Conservation (phyloP, 257 asterid genomes). For the Solanum clarkiae region DNA sequence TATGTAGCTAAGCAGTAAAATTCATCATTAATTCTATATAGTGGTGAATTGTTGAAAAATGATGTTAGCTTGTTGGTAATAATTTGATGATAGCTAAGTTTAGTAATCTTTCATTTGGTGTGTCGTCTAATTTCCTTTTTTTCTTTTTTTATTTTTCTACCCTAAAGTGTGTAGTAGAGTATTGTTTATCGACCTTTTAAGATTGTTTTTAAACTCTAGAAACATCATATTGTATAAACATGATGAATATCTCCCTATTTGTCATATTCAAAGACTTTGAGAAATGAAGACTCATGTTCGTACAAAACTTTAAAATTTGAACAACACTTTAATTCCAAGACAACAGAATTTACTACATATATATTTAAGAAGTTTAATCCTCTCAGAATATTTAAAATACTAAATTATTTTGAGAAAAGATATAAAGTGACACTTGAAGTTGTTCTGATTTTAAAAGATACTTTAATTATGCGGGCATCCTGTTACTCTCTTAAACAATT, state of each 20-base stretch:
- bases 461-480: too few species aligned
- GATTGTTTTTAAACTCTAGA: background rate
- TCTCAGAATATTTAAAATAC: too few species aligned
- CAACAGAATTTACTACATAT: background rate
- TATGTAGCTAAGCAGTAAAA: background rate
- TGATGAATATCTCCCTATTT: background rate
- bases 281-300: background rate
- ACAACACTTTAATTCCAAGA: background rate
- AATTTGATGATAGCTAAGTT: background rate
- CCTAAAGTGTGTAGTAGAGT: background rate
- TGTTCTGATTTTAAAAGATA: too few species aligned
- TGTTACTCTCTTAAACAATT: too few species aligned
- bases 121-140: background rate
- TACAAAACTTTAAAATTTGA: background rate
- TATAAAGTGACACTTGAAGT: too few species aligned
- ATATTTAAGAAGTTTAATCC: too few species aligned
- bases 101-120: background rate
- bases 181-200: background rate
- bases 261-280: background rate
- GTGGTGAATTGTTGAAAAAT: background rate
- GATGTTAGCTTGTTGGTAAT: too few species aligned
- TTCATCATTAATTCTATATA: background rate
- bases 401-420: too few species aligned
- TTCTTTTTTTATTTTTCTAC: background rate
- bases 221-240: background rate